Evolutionary conservation across 257 asterid species (phyloP), one percentile per base, ranked within the genome.

Genomic region (Nicotiana attenuata): DNA sequence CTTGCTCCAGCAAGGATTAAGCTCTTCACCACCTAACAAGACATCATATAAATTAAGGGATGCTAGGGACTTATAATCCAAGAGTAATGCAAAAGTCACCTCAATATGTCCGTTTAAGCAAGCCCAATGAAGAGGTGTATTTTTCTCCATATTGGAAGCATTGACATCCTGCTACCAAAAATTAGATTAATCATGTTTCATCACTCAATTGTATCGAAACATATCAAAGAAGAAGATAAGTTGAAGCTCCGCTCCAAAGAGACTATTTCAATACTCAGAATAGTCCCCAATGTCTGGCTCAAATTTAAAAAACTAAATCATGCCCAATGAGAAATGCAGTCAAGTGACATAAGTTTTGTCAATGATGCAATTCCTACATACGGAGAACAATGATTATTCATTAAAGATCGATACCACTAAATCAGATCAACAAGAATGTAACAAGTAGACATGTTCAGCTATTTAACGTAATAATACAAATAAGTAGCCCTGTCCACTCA

Each of bases 121-220:
- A 85, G 98, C 99, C 97, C 97, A 96, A 78, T 96, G 99, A 82
- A 96, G 98, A 71, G 99, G 97, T 13, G 98, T 92, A 83, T 96
- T 96, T 19, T 89, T 90, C 89, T 96, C 98, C 80, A 64, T 50
- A 81, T 96, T 96, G 57, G 84, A 84, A 84, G 93, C 98, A 88
- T 94, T 93, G 20, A 94, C 91, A 87, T 96, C 97, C 99, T 96
- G 93, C 65, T 78, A 55, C 81, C 65, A 61, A 75, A 10, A 76
- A 78, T 81, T 65, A 76, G 61, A 77, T 45, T 19, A 53, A 53
- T 87, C 79, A 79, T 57, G 4, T 29, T 65, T 81, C 65, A 28
- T 61, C 29, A 31, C 73, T 35, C 57, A 47, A 64, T 16, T 24
- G 41, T 75, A 26, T 2, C 63, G 16, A 3, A 73, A 78, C 19